A percentile compares a stretch with the other conserved stretches of the same genome.
phyloP scores from a whole-genome alignment of 305 asterid species.

The Withania somnifera region DNA sequence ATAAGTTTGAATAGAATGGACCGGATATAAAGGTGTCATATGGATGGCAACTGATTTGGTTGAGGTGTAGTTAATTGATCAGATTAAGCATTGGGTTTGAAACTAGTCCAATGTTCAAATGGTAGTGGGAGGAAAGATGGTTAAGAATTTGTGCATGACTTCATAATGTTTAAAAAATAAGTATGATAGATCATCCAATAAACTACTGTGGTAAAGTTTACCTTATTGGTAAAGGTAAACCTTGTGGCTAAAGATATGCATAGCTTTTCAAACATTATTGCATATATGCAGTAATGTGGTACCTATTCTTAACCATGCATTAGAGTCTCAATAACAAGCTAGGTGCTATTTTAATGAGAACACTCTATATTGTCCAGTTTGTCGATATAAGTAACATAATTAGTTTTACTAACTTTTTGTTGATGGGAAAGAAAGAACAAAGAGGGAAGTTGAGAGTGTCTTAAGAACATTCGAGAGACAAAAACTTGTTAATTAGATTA shows the following conservation, averaged over 20 bases:
- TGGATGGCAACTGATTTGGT: neutral
- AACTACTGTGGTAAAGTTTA: neutral
- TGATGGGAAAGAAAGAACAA: neutral
- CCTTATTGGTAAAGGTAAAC: no score
- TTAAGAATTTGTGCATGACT: neutral
- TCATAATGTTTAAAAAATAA: neutral
- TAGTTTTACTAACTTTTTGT: neutral
- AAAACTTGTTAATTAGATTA: no score
- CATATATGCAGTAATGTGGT: neutral
- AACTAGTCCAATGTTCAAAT: neutral
- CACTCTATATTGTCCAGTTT: neutral
- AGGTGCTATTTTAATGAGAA: neutral
- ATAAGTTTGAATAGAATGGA: neutral
- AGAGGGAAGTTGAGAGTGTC: neutral
- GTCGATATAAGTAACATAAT: neutral
- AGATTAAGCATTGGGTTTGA: neutral
- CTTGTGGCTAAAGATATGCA: neutral
- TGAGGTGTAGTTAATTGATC: neutral
- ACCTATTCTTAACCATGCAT: neutral
- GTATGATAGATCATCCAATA: neutral
- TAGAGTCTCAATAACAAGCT: neutral
- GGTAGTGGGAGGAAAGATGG: neutral
- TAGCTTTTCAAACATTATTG: neutral
- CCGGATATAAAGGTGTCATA: neutral
- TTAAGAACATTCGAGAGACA: no score